These are phyloP conservation scores for Sanghuangporus weigelae DNA, from an alignment of 1,284 basidiomycete species.

Conservation along the genomic window DNA sequence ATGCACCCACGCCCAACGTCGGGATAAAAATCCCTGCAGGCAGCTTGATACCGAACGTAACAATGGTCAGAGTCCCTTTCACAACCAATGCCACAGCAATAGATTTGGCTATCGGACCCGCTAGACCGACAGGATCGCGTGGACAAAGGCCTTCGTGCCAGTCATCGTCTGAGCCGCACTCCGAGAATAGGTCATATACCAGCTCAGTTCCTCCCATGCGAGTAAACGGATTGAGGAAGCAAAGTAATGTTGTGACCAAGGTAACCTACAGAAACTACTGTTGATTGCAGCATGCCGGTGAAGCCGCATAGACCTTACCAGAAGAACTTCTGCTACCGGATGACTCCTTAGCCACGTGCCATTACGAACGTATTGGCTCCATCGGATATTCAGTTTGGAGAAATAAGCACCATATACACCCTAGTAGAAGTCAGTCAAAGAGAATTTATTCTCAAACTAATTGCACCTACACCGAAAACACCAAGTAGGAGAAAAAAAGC, in stretches of 20 bases:
- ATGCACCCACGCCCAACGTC: constrained; percentile 94
- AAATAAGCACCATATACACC: constrained; percentile 94
- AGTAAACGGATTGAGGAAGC: constrained; percentile 88
- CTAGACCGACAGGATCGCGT: constrained; percentile 55
- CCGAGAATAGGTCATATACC: constrained; percentile 86
- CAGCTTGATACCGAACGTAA: constrained; percentile 93
- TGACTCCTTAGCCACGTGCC: constrained; percentile 77
- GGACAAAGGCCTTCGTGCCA: constrained; percentile 72
- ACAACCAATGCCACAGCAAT: constrained; percentile 76
- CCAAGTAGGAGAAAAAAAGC: constrained; percentile 83
- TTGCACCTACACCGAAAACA: constrained; percentile 65
- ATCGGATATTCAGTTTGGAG: constrained; percentile 87
- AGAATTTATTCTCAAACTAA: neutral
- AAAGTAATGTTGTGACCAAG: constrained; percentile 66
- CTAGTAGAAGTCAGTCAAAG: constrained; percentile 32
- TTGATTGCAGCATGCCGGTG: neutral
- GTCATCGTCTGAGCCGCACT: constrained; percentile 58
- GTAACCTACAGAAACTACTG: constrained; percentile 53
- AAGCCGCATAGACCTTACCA: constrained; percentile 46
- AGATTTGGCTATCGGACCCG: constrained; percentile 61
- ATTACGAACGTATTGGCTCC: constrained; percentile 79
- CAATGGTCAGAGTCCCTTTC: constrained; percentile 79
- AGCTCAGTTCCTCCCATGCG: constrained; percentile 95
- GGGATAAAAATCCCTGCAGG: constrained; percentile 98
- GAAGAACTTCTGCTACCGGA: constrained; percentile 79